Evolutionary conservation across 805 yeast genomes (phyloP).

Genomic region (Starmera quercuum): DNA sequence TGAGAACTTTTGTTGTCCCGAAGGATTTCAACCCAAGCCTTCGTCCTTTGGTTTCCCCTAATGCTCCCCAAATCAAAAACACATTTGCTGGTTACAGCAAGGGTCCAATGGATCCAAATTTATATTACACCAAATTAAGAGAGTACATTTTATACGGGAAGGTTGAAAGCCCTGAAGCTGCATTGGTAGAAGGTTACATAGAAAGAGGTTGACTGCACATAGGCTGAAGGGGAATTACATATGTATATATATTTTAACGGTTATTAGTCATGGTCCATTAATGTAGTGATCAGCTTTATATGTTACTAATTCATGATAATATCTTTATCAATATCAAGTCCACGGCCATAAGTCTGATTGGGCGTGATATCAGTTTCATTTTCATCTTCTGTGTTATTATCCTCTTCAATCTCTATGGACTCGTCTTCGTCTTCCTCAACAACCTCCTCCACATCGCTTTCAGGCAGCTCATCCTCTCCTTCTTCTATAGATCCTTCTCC

Average conservation of each 20-base stretch:
- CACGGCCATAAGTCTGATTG: background rate
- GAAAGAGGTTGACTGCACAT: constrained; percentile 24
- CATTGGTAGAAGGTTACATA: constrained; percentile 15
- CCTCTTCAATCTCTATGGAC: constrained; percentile 14
- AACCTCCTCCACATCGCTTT: constrained; percentile 4
- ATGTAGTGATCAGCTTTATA: too few species aligned
- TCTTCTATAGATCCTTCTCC: constrained; percentile 3
- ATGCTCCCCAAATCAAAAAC: constrained; percentile 63
- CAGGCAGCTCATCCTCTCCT: constrained; percentile 2
- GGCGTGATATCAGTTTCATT: constrained; percentile 4
- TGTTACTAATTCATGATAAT: constrained; percentile 14
- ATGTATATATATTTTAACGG: background rate
- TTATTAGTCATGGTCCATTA: background rate
- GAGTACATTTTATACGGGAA: constrained; percentile 73
- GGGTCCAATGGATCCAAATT: constrained; percentile 67
- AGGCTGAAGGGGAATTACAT: too few species aligned
- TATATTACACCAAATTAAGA: constrained; percentile 63
- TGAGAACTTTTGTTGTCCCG: constrained; percentile 87
- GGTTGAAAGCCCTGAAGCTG: constrained; percentile 30
- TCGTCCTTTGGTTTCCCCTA: constrained; percentile 72
- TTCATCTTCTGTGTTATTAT: constrained; percentile 9
- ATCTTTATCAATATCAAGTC: constrained; percentile 16
- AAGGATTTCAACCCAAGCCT: constrained; percentile 33
- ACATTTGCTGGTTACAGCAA: constrained; percentile 59
- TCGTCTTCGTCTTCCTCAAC: constrained; percentile 18